Evolutionary conservation across 129 eudicot species (phyloP), one percentile per base, ranked within the genome.

Genomic region (Centaurea solstitialis): DNA sequence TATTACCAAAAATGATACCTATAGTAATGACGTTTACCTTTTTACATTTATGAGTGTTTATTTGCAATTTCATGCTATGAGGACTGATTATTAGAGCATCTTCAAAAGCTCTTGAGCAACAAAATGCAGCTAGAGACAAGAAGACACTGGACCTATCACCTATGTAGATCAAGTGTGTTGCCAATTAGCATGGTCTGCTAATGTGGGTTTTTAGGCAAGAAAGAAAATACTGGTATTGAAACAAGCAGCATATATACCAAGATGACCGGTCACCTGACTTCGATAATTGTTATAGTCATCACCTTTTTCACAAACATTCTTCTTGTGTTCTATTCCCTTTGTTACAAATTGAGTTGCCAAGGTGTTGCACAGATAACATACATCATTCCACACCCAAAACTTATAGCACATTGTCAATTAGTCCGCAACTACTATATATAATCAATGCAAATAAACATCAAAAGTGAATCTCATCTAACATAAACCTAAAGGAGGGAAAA

Each of bases 261-360:
- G 47, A 41, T 41, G n/a, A n/a, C n/a, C n/a, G 10, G 47, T 41
- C 47, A 7, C 47, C 12, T 41, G 12, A 41, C 47, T 41, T 40
- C 1, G 20, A 13, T 12, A 50, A 50, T 17, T 50, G 62, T 50
- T 50, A 50, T 17, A 50, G 1, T 17, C 20, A 50, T 17, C 62
- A 50, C 61, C 41, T 47, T 76, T 59, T 33, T 38, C 21, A 12
- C 30, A 70, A 61, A 18, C 20, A 33, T 79, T 50, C 23, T 41
- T 70, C 17, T 35, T n/a, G 50, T 67, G 11, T 37, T 68, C 75
- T 45, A 26, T 74, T 81, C 75, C 41, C 43, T 67, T 41, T 77
- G 81, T 41, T 77, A 76, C n/a, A 1, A 66, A 22, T n/a, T 65
- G 73, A 62, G 30, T 73, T 73, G 73, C 33, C 62, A 33, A 53